Evolutionary conservation across 106 monocot species (phyloP), one percentile per base, ranked within the genome.

Genomic region (Narthecium ossifragum): DNA sequence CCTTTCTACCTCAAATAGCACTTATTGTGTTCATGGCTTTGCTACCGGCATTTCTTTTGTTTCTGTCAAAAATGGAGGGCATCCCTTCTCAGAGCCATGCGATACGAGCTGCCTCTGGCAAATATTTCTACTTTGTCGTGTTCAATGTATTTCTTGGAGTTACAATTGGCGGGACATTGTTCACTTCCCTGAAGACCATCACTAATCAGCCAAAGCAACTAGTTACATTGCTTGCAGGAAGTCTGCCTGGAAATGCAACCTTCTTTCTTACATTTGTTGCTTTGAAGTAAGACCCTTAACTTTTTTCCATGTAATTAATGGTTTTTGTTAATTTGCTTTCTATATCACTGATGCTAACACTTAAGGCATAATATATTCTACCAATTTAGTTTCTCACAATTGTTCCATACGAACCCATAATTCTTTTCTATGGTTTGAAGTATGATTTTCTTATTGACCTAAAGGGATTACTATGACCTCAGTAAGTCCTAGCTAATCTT

Each of bases 101-200:
- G 1, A 60, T 73, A 14, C 52, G 91, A 32, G 90, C 98, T 27
- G 69, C 91, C 14, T 81, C 90, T 8, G 98, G 91, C 32, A 99
- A 91, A 53, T 99, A 88, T 61, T 99, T 99, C 58, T 99, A 99
- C 51, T 99, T 99, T 53, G 73, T 85, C 15, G 64, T 99, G 13
- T 99, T 99, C 54, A 99, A 99, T 70, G 88, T 99, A 32, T 99
- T 99, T 59, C 63, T 99, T 34, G 91, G 98, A 34, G 87, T 91
- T 46, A 85, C 98, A 0, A 33, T 99, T 12, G 61, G 65, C 6
- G 84, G 84, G 29, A 65, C 90, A 48, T 52, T 99, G 65, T 79
- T 74, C 41, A 12, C 5, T 26, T 77, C 84, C 11, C 37, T 98
- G 45, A 87, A 82, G 75, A 49, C 17, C 2, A 64, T 99, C 41